Base-by-base conservation (phyloP, 345 rosid genomes). In the Erucastrum elatum region DNA sequence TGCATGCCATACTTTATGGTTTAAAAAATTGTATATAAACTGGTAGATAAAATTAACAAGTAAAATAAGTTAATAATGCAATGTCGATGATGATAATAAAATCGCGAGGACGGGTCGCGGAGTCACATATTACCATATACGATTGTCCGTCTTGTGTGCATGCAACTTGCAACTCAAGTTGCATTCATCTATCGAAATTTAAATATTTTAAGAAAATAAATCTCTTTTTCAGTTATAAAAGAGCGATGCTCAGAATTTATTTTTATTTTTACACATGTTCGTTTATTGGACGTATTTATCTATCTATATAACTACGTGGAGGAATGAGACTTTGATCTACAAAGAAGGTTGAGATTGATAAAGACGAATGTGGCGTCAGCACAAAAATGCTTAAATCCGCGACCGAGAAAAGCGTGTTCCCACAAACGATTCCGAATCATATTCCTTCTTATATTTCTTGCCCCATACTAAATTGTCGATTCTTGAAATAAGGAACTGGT, bases 351-450 rank as follows among this genome's bases (percentile, higher is more conserved):
- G 26, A 56, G 72, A 76, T 37, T 58, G 73, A 41, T 44, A 59
- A 75, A 37, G 30, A 67, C 30, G 73, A 31, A 44, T 29, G 56
- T 71, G 35, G 68, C 68, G 68, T 72, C 77, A 44, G 60, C 76
- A 29, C 4, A 64, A 29, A 64, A 62, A 34, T 46, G 70, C 55
- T 77, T 44, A 46, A 64, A 64, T 16, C 65, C 64, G 49, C 59
- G 64, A 63, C 12, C 3, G 33, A 55, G 71, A 64, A 71, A 71
- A 53, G 81, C 39, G 72, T 78, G 77, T 72, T 72, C 68, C 82
- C 68, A 78, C 77, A 66, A 41, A 72, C 63, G 67, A 71, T 71
- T 71, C 72, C 68, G 62, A 78, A 78, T 66, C 77, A 66, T 66
- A 78, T 78, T 78, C 77, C 73, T 66, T 60, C 17, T 41, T 65